Base-by-base conservation (phyloP, 176 grass and related monocot species). In the Rhynchospora breviuscula region DNA sequence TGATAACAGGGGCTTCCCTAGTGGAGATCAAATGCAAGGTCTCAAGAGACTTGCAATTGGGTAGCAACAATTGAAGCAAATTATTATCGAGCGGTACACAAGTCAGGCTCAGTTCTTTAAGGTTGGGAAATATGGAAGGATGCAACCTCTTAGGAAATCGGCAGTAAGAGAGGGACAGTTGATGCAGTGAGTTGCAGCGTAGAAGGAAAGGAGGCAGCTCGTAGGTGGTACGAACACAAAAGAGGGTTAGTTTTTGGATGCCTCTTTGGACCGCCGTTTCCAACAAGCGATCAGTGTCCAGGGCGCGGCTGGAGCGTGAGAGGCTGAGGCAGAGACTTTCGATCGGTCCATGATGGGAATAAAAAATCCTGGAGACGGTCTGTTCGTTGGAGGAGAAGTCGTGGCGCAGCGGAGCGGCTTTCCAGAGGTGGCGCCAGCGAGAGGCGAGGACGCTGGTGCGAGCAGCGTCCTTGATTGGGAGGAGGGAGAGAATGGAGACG, bases 351-450 rank as follows among this genome's bases (percentile, higher is more conserved):
- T 17, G 14, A 12, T 79, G 75, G n/a, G 54, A 31, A 12, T 25
- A 3, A 6, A 79, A 51, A 15, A 79, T 79, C 4, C 49, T 13
- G 2, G 75, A 59, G 13, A 79, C 49, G 25, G 66, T 13, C 6
- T 70, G 26, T 70, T 11, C 49, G 12, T 7, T 1, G 61, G 7
- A 14, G 6, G 53, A 43, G 17, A 60, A 51, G 49, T 80, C 78
- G 9, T 61, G 78, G 53, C 53, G 53, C 18, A 80, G 52, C 17
- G 77, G 52, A 4, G 46, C n/a, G 18, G 21, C 18, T 15, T 18
- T 80, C 78, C 78, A 80, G 46, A 80, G 78, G 78, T 14, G 53
- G 54, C 78, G 48, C 78, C 78, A 80, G 19, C 53, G 53, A 49
- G 48, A 17, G 22, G 78, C 62, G 9, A 80, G 78, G 48, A 80